These are phyloP conservation scores for Inosperma sp. DNA, from an alignment of 768 basidiomycete genomes.

Conservation along the genomic window DNA sequence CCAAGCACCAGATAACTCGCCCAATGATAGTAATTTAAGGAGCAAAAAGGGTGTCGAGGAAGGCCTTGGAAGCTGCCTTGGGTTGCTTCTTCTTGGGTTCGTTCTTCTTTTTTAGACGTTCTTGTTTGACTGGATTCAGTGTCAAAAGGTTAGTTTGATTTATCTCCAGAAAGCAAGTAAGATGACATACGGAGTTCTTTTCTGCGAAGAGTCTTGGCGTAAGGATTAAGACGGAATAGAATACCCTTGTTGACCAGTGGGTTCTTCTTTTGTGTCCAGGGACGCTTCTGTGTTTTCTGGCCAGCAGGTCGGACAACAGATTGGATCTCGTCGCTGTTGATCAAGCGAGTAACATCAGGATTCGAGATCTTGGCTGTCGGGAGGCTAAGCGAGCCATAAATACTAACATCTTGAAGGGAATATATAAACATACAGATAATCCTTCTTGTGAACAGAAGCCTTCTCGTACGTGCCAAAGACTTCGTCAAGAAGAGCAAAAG, in stretches of 20 bases:
- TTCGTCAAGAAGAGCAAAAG: slow-evolving; percentile 88
- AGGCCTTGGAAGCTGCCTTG: slow-evolving; percentile 68
- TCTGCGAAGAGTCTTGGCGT: slow-evolving; percentile 89
- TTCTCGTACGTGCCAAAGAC: slow-evolving; percentile 95
- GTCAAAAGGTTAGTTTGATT: slow-evolving; percentile 14
- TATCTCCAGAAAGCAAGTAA: background rate
- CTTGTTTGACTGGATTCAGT: slow-evolving; percentile 62
- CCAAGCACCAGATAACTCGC: background rate
- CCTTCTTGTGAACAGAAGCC: slow-evolving; percentile 80
- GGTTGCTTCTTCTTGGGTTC: slow-evolving; percentile 62
- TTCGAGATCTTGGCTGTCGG: slow-evolving; percentile 96
- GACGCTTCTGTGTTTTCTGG: slow-evolving; percentile 81
- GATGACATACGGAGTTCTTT: slow-evolving; percentile 76
- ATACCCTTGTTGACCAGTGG: slow-evolving; percentile 90
- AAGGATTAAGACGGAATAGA: slow-evolving; percentile 97
- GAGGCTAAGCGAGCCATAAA: slow-evolving; percentile 46
- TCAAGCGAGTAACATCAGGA: slow-evolving; percentile 94
- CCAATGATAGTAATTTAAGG: slow-evolving; percentile 46
- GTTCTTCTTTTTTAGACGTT: slow-evolving; percentile 62
- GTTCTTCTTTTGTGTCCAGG: slow-evolving; percentile 99
- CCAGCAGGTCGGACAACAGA: slow-evolving; percentile 90
- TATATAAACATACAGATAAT: slow-evolving; percentile 59
- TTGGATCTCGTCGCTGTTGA: slow-evolving; percentile 98
- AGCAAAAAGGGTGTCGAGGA: slow-evolving; percentile 81
- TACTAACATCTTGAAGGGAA: background rate